Conservation (phyloP, 257 asterid genomes). For the Penstemon barbatus region DNA sequence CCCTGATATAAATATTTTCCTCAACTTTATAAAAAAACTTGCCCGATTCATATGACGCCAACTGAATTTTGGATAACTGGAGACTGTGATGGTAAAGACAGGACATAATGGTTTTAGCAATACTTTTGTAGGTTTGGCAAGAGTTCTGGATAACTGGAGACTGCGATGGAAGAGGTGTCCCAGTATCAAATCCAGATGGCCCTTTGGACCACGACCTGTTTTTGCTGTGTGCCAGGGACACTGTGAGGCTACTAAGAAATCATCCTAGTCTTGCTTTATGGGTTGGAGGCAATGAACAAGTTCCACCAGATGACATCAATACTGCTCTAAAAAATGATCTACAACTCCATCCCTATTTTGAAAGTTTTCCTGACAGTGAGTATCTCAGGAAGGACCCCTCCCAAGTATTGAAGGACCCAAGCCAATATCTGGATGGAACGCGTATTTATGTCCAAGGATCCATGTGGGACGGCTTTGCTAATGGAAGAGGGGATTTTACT, state of each 20-base stretch:
- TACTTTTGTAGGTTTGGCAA: conserved; percentile 87
- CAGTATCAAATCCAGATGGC: conserved; percentile 86
- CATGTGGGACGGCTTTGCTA: conserved; percentile 98
- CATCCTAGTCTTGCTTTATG: conserved; percentile 98
- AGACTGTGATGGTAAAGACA: conserved; percentile 55
- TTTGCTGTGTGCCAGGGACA: conserved; percentile 88
- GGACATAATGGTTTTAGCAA: conserved; percentile 11
- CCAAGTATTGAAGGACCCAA: conserved; percentile 56
- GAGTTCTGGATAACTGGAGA: conserved; percentile 99
- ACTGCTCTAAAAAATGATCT: conserved; percentile 64
- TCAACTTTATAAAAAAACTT: not conserved
- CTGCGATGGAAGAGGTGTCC: conserved; percentile 85
- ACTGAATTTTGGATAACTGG: conserved; percentile 96
- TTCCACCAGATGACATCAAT: conserved; percentile 86
- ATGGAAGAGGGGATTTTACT: conserved; percentile 84
- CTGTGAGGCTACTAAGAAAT: conserved; percentile 84
- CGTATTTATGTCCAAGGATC: conserved; percentile 84
- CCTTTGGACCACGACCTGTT: conserved; percentile 94
- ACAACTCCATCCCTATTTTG: conserved; percentile 69
- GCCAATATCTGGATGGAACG: conserved; percentile 90
- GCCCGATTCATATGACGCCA: too few relatives aligned
- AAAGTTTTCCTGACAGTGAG: conserved; percentile 25
- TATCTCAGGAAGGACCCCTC: conserved; percentile 26
- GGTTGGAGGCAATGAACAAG: conserved; percentile 99
- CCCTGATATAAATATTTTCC: not conserved